Base-by-base conservation (phyloP, 495 filamentous ascomycete genomes). In the Podospora bellae-mahoneyi region DNA sequence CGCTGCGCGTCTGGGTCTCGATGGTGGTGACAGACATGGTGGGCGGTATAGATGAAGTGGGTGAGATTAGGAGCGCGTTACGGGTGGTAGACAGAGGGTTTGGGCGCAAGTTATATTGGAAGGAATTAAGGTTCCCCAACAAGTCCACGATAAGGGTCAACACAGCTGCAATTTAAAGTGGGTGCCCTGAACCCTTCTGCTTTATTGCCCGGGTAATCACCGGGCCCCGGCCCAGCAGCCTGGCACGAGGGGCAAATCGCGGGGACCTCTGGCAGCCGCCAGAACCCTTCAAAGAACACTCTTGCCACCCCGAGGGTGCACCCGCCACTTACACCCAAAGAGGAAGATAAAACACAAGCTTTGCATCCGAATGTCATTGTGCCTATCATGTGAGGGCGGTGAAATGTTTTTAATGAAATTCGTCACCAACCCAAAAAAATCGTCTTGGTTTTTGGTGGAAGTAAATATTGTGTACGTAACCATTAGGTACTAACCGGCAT, bases 1-100 rank as follows among this genome's bases (percentile, higher is more conserved):
- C 77, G 19, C 77, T 70, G 28, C 75, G 76, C 23, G 78, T 78
- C 39, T 74, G 74, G 55, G 79, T 79, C 3, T 79, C 83, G 59
- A 76, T 80, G 58, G 78, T 75, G 63, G 82, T 78, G 65, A 72
- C 65, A 30, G 74, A 74, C 77, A 78, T 80, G 56, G 67, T 75
- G 68, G 34, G 19, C 26, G 27, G 15, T 64, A 58, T 44, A 26
- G 53, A 5, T n/a, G 6, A 26, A 26, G 2, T 15, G 3, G 55
- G 18, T 48, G 15, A 16, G 39, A 13, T 48, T 10, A 48, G 30
- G 30, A 58, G 23, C 5, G 23, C 19, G 39, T 54, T 1, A 20
- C 13, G 60, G 32, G 5, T 9, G 7, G 28, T 13, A 6, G 48
- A 66, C 10, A 28, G 60, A n/a, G 5, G 20, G 18, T 23, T 58